These are phyloP conservation scores for Grigorovia transvaalensis DNA, from an alignment of 805 yeast species.

Conservation along the genomic window DNA sequence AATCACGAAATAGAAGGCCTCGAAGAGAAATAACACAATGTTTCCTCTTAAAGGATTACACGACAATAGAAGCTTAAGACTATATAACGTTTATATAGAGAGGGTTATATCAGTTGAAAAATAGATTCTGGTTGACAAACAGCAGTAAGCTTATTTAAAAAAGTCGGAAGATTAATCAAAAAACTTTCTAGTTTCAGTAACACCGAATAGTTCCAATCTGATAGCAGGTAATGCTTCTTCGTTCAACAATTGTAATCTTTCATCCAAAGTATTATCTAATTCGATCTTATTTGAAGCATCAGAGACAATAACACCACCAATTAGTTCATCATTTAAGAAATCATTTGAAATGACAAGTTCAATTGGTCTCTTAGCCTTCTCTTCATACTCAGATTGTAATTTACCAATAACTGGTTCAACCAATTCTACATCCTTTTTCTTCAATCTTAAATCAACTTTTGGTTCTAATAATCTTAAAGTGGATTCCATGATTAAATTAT, in stretches of 20 bases:
- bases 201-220: constrained; percentile 81
- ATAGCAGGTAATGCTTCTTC: constrained; percentile 87
- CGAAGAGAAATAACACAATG: too few relatives aligned
- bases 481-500: constrained; percentile 72
- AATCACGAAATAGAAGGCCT: too few relatives aligned
- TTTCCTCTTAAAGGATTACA: too few relatives aligned
- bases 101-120: too few relatives aligned
- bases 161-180: constrained; percentile 44
- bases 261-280: constrained; percentile 87
- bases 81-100: too few relatives aligned
- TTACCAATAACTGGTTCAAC: constrained; percentile 31
- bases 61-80: too few relatives aligned
- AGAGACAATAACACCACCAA: constrained; percentile 74
- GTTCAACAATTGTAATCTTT: constrained; percentile 74
- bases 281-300: constrained; percentile 74
- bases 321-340: constrained; percentile 46
- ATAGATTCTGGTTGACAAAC: too few relatives aligned
- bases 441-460: constrained; percentile 50
- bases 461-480: constrained; percentile 65
- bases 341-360: constrained; percentile 47
- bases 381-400: constrained; percentile 40
- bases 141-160: too few relatives aligned
- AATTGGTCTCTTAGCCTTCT: constrained; percentile 40
- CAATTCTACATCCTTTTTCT: constrained; percentile 25
- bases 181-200: constrained; percentile 78